Base-by-base conservation (phyloP, 768 basidiomycete genomes). In the Sporobolomyces phaffii region DNA sequence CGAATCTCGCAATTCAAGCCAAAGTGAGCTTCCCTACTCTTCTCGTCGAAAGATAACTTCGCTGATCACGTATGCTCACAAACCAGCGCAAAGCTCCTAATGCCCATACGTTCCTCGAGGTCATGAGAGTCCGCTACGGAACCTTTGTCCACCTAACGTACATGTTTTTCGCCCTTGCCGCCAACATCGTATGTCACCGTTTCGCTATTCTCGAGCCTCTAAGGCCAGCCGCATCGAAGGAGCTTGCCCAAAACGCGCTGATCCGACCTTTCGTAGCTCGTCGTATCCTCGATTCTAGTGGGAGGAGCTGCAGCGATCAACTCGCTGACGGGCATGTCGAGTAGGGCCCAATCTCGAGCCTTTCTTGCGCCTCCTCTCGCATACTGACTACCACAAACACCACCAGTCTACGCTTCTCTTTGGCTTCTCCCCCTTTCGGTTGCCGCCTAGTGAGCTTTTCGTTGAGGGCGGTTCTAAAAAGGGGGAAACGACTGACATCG, bases 101-200 rank as follows among this genome's bases (percentile, higher is more conserved):
- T 20, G 83, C 83, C 0, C 82, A 82, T 68, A 86, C 84, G 0
- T 85, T 83, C 70, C 76, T 84, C 29, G 83, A 86, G 78, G 83
- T 85, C 38, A 82, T 83, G 38, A 43, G 62, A 20, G 52, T 56
- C 2, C 41, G 62, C 2, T 64, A 63, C 28, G 62, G 62, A 13
- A 45, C 52, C 14, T 34, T 48, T 18, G 52, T 26, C 1, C 51
- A 56, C 33, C 17, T 63, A 2, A 26, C 44, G 5, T 63, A 50
- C 51, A 63, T 80, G 2, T 82, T 84, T 67, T 84, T 83, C 68
- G 82, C 75, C 1, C 80, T 84, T 63, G 73, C 84, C 4, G 83
- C 81, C 65, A 81, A 81, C 41, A 77, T 56, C 45, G 50, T 62
- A 26, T 7, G 47, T 31, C 24, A 10, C 31, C 24, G 29, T 5